These are phyloP conservation scores for Penicillium subrubescens DNA, from an alignment of 495 filamentous ascomycete genomes.

Conservation along the genomic window DNA sequence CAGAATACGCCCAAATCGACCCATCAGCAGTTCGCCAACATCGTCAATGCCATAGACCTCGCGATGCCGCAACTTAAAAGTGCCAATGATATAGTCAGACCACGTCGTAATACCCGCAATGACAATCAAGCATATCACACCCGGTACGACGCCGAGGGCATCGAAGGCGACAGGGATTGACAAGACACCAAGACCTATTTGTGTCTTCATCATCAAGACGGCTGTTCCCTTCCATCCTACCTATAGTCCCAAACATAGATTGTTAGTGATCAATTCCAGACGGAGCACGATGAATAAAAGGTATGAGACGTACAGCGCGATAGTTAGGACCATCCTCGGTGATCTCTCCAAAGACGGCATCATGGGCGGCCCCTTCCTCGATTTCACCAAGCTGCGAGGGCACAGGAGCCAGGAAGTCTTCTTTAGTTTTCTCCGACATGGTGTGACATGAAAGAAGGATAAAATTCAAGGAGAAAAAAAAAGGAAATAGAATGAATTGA, in stretches of 20 bases:
- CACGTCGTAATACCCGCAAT: conserved; percentile 69
- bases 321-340: conserved; percentile 24
- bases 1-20: conserved; percentile 60
- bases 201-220: conserved; percentile 45
- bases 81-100: conserved; percentile 71
- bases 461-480: not conserved
- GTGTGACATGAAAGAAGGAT: not conserved
- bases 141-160: conserved; percentile 59
- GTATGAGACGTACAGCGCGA: conserved; percentile 14
- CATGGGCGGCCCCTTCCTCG: conserved; percentile 13
- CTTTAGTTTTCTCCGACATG: conserved; percentile 18
- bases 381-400: conserved; percentile 13
- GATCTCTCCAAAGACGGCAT: conserved; percentile 27
- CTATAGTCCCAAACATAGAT: conserved; percentile 11
- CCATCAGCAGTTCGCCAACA: conserved; percentile 64
- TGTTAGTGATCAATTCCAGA: conserved; percentile 5
- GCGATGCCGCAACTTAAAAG: conserved; percentile 69
- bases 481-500: not conserved
- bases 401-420: not conserved
- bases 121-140: conserved; percentile 51
- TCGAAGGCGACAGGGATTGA: conserved; percentile 63
- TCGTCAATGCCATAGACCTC: conserved; percentile 69
- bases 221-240: conserved; percentile 39
- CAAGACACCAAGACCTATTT: conserved; percentile 64
- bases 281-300: not conserved